Evolutionary conservation across 1,284 basidiomycete genomes (phyloP).

Genomic region (Boletus subluridellus): DNA sequence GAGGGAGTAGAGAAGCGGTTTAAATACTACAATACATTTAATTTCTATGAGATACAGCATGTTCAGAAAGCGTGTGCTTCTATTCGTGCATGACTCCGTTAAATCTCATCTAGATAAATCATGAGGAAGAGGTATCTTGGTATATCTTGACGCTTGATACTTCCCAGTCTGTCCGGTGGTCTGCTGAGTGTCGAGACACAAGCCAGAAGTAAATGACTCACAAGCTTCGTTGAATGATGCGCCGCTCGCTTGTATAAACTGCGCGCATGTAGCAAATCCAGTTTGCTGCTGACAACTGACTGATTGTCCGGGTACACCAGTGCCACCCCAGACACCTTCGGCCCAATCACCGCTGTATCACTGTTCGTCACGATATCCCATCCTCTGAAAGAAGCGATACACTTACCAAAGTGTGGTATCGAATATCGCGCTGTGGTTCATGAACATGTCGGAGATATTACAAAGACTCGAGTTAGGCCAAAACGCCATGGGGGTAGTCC

Average conservation of each 20-base stretch:
- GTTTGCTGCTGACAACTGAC: slow-evolving; percentile 80
- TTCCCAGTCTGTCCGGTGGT: slow-evolving; percentile 58
- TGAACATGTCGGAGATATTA: slow-evolving; percentile 72
- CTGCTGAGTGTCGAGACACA: slow-evolving; percentile 7
- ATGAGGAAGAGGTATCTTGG: slow-evolving; percentile 35
- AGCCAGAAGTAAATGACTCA: slow-evolving; percentile 40
- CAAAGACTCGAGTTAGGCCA: slow-evolving; percentile 74
- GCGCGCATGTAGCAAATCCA: slow-evolving; percentile 72
- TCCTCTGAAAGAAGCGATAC: slow-evolving; percentile 14
- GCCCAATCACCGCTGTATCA: slow-evolving; percentile 83
- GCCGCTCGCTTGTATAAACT: slow-evolving; percentile 71
- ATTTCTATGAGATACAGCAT: slow-evolving; percentile 21
- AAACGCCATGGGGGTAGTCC: slow-evolving; percentile 71
- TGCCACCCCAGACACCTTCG: slow-evolving; percentile 64
- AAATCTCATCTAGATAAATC: slow-evolving; percentile 9
- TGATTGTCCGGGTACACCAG: slow-evolving; percentile 74
- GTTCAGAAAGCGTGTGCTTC: slow-evolving; percentile 10
- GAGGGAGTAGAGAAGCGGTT: not conserved
- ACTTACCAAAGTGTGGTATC: slow-evolving; percentile 77
- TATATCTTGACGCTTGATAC: slow-evolving; percentile 69
- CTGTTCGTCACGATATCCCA: not conserved
- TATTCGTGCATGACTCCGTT: slow-evolving; percentile 14
- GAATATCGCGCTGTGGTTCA: slow-evolving; percentile 72
- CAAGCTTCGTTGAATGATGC: slow-evolving; percentile 74
- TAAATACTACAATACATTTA: slow-evolving; percentile 25